These are phyloP conservation scores for Heliamphora ciliata DNA, from an alignment of 179 eudicot species.

Conservation along the genomic window DNA sequence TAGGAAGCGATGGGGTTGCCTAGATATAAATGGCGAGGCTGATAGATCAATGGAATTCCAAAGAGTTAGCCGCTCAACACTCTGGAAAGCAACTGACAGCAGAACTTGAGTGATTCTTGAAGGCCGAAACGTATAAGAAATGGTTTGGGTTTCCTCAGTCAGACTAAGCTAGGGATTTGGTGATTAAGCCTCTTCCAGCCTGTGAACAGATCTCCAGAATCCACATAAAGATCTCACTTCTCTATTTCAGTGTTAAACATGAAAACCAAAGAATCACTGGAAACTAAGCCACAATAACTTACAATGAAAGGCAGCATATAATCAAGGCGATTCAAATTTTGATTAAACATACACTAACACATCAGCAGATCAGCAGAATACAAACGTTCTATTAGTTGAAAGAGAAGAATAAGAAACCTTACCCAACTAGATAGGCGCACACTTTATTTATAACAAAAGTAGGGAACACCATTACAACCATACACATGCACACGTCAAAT, in stretches of 20 bases:
- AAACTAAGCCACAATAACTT: background rate
- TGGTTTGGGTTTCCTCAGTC: background rate
- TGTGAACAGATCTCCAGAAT: background rate
- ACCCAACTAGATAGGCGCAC: too few species aligned
- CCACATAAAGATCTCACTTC: background rate
- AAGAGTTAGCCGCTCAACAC: background rate
- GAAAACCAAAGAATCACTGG: background rate
- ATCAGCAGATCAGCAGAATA: background rate
- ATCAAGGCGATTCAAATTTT: background rate
- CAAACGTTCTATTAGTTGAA: background rate
- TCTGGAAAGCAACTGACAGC: background rate
- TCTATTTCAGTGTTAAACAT: background rate
- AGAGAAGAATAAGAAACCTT: too few species aligned
- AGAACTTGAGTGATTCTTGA: background rate
- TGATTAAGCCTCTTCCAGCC: background rate
- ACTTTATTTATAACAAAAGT: too few species aligned
- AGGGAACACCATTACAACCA: too few species aligned
- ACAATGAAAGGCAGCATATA: background rate
- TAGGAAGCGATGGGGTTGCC: background rate
- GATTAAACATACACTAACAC: background rate
- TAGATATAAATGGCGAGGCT: background rate
- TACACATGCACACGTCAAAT: too few species aligned
- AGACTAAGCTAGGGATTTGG: background rate
- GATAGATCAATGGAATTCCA: background rate
- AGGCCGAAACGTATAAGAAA: background rate